Percentiles rank a stretch among this genome's conserved stretches.
Evolutionary conservation across 1,284 basidiomycete genomes (phyloP).

Genomic region (Marasmius sp.): DNA sequence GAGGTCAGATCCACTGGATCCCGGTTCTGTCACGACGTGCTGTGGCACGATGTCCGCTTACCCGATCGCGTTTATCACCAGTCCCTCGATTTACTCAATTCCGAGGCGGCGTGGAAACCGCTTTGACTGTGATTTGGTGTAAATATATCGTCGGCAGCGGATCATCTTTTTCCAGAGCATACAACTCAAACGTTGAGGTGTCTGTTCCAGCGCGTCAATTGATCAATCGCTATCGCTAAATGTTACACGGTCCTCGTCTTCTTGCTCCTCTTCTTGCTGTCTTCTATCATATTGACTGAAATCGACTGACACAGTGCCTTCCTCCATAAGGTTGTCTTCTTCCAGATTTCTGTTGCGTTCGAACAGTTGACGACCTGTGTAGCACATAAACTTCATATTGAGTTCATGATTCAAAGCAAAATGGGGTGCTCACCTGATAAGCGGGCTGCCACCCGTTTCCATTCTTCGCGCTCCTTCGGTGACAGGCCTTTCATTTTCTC

Average conservation of each 20-base stretch:
- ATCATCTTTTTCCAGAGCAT: background rate
- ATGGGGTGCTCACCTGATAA: conserved; percentile 57
- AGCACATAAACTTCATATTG: background rate
- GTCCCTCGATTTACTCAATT: no score
- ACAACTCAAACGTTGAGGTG: background rate
- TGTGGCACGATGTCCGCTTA: no score
- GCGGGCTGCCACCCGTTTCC: conserved; percentile 64
- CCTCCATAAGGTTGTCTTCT: conserved; percentile 80
- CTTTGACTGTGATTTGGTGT: background rate
- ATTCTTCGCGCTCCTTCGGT: conserved; percentile 89
- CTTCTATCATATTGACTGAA: conserved; percentile 83
- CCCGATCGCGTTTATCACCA: no score
- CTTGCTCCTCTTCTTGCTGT: conserved; percentile 48
- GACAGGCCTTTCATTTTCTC: conserved; percentile 77
- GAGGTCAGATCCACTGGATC: no score
- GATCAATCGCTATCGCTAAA: conserved; percentile 83
- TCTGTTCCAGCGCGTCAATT: conserved; percentile 2
- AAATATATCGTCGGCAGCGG: background rate
- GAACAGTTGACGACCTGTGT: conserved; percentile 85
- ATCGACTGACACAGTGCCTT: conserved; percentile 84
- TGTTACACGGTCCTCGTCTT: conserved; percentile 57
- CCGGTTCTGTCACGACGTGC: no score
- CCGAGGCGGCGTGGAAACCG: no score
- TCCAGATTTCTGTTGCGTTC: conserved; percentile 76
- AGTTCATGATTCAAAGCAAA: background rate